Percentiles rank a stretch among this genome's conserved stretches.
Conservation (phyloP, 176 grass and related monocot genomes). For the Carex scoparia region DNA sequence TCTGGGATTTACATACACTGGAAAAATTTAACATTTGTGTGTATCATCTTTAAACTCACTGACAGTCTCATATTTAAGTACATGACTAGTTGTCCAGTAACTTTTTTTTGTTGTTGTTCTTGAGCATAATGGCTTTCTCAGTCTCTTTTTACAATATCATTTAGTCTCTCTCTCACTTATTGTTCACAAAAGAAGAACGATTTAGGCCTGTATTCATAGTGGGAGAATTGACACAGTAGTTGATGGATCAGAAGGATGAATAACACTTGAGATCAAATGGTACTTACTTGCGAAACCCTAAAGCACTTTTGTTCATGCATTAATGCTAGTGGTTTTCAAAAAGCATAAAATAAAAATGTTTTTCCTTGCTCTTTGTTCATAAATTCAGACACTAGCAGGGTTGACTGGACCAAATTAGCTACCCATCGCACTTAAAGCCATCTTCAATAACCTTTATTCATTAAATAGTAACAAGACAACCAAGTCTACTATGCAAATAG, state of each 20-base stretch:
- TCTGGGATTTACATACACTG: not conserved
- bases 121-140: not conserved
- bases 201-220: not conserved
- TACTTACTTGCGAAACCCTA: not conserved
- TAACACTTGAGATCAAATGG: not conserved
- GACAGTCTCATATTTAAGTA: not conserved
- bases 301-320: not conserved
- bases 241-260: not conserved
- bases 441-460: slow-evolving; percentile 9
- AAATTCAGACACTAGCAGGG: not conserved
- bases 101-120: not conserved
- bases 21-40: not conserved
- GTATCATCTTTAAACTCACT: not conserved
- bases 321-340: not conserved
- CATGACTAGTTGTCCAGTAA: not conserved
- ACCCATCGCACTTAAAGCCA: not conserved
- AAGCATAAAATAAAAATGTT: not conserved
- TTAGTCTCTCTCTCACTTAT: not conserved
- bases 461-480: slow-evolving; percentile 20
- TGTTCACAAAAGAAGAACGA: not conserved
- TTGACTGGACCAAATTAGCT: not conserved
- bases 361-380: not conserved
- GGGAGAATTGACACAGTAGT: not conserved
- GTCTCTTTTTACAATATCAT: not conserved
- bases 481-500: not conserved